A percentile compares a stretch with the other conserved stretches of the same genome.
Conservation (phyloP, 805 yeast genomes). For the Saccharomycopsis javanensis region DNA sequence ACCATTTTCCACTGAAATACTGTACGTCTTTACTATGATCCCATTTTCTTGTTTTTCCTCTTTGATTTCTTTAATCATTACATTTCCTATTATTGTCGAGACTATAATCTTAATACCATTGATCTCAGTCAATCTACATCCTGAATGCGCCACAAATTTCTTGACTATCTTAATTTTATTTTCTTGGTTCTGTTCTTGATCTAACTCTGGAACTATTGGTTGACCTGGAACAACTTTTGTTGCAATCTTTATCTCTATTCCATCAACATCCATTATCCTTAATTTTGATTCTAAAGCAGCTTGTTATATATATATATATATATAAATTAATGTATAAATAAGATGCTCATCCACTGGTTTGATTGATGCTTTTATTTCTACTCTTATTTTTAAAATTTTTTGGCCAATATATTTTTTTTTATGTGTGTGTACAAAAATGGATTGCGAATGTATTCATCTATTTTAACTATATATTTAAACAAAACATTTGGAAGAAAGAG, state of each 20-base stretch:
- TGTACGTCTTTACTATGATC: neutral
- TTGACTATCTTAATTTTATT: neutral
- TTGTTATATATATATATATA: no score
- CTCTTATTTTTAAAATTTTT: neutral
- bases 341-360: no score
- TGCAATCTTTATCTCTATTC: slow-evolving; percentile 4
- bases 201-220: slow-evolving; percentile 16
- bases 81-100: slow-evolving; percentile 8
- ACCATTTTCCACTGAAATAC: neutral
- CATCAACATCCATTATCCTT: neutral
- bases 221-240: slow-evolving; percentile 17
- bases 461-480: neutral
- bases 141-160: slow-evolving; percentile 13
- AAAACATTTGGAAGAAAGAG: neutral
- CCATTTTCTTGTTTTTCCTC: slow-evolving; percentile 1
- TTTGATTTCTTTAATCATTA: neutral
- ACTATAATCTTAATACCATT: neutral
- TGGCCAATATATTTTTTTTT: neutral
- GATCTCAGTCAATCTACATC: slow-evolving; percentile 7
- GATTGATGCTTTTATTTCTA: neutral
- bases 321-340: no score
- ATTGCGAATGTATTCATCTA: neutral
- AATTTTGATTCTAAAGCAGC: no score
- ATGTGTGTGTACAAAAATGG: neutral
- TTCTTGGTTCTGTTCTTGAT: neutral